Conservation (phyloP, 148 eudicot genomes). For the Selenicereus undatus region DNA sequence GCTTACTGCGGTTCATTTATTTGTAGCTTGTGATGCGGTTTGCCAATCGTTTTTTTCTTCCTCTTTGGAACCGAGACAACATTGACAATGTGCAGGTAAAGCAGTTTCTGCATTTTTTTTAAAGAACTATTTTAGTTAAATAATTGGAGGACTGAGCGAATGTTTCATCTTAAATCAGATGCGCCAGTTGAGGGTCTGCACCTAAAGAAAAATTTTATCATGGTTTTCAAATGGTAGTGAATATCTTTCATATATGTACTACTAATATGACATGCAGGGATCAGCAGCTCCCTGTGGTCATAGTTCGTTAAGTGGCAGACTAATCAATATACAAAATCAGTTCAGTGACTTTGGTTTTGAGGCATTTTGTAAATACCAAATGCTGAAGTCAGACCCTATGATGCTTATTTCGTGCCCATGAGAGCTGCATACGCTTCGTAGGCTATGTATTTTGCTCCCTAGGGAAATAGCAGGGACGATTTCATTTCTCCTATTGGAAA, state of each 20-base stretch:
- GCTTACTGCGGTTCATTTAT: slow-evolving; percentile 16
- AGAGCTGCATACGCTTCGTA: not conserved
- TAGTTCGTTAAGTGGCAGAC: not conserved
- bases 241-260: not conserved
- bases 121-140: too few relatives aligned
- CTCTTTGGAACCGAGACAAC: slow-evolving; percentile 95
- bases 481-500: not conserved
- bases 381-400: not conserved
- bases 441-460: not conserved
- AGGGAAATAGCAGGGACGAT: not conserved
- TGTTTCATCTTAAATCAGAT: not conserved
- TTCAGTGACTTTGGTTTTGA: not conserved
- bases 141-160: not conserved
- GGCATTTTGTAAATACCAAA: not conserved
- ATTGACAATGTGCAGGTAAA: slow-evolving; percentile 82
- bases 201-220: not conserved
- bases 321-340: not conserved
- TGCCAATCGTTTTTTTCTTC: slow-evolving; percentile 86
- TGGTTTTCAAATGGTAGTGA: not conserved
- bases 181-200: not conserved
- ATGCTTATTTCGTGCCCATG: not conserved
- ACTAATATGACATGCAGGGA: not conserved
- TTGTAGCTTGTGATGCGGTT: slow-evolving; percentile 96
- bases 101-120: not conserved
- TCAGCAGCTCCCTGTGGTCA: not conserved